Evolutionary conservation across 2,329 filamentous ascomycete genomes (phyloP).

Genomic region (Aspergillus luchuensis): DNA sequence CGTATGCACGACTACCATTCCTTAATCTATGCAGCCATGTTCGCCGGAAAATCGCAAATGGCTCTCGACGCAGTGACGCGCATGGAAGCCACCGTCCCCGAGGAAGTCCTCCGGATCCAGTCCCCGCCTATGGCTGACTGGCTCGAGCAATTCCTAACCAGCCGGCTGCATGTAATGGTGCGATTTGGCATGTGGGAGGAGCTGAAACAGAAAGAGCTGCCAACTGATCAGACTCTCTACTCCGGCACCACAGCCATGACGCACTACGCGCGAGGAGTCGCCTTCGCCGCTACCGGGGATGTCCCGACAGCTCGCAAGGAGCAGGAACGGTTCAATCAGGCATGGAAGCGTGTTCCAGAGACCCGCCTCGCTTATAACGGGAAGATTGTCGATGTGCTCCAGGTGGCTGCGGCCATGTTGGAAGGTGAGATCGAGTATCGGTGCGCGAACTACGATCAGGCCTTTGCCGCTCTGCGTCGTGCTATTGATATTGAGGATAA

Average conservation of each 20-base stretch:
- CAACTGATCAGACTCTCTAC: constrained; percentile 62
- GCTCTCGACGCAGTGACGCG: constrained; percentile 61
- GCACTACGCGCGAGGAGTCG: constrained; percentile 68
- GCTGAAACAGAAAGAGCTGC: constrained; percentile 60
- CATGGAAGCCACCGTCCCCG: constrained; percentile 64
- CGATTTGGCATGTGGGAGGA: constrained; percentile 73
- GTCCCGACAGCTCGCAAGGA: constrained; percentile 56
- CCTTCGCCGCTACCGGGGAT: constrained; percentile 59
- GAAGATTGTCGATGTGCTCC: constrained; percentile 62
- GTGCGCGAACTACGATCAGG: constrained; percentile 55
- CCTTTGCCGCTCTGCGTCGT: constrained; percentile 59
- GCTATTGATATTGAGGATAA: constrained; percentile 62
- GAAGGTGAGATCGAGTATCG: constrained; percentile 74
- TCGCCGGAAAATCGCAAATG: constrained; percentile 64
- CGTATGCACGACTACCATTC: constrained; percentile 9
- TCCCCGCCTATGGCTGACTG: constrained; percentile 77
- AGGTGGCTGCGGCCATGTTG: constrained; percentile 64
- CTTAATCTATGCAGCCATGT: constrained; percentile 74
- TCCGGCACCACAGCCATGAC: constrained; percentile 67
- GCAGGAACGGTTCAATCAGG: constrained; percentile 53
- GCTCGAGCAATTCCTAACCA: constrained; percentile 69
- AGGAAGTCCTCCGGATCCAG: constrained; percentile 62
- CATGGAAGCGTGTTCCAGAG: constrained; percentile 55
- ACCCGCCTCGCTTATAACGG: constrained; percentile 69
- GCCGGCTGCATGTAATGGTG: constrained; percentile 68